These are phyloP conservation scores for Hyaloperonospora arabidopsidis DNA, from an alignment of 352 stramenopile species.

Conservation along the genomic window DNA sequence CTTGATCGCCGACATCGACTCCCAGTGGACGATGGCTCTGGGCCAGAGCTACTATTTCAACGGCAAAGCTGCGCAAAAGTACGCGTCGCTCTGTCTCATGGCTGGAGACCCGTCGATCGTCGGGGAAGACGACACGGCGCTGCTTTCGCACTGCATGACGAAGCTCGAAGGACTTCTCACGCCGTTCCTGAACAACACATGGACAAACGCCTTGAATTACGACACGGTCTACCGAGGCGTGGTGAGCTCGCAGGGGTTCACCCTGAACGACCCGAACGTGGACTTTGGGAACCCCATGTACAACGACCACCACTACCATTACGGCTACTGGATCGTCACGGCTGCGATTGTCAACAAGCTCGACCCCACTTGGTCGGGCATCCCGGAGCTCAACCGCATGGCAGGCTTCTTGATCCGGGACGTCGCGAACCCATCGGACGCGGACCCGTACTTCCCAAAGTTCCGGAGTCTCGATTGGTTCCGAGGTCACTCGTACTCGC, in stretches of 20 bases:
- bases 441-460: slow-evolving; percentile 34
- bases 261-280: slow-evolving; percentile 28
- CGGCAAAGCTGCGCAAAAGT: slow-evolving; percentile 45
- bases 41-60: slow-evolving; percentile 50
- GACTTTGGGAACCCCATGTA: slow-evolving; percentile 55
- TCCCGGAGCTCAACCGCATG: slow-evolving; percentile 32
- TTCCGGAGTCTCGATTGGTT: slow-evolving; percentile 46
- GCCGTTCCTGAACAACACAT: slow-evolving; percentile 37
- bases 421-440: slow-evolving; percentile 35
- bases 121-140: slow-evolving; percentile 32
- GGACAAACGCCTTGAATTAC: slow-evolving; percentile 40
- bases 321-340: slow-evolving; percentile 39
- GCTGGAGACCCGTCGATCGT: slow-evolving; percentile 34
- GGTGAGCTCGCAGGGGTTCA: slow-evolving; percentile 42
- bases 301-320: slow-evolving; percentile 51
- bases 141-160: slow-evolving; percentile 29
- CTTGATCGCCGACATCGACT: slow-evolving; percentile 34
- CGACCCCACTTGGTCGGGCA: slow-evolving; percentile 30
- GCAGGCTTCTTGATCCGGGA: slow-evolving; percentile 33
- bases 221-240: slow-evolving; percentile 39
- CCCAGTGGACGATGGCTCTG: slow-evolving; percentile 32
- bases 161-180: slow-evolving; percentile 33
- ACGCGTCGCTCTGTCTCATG: slow-evolving; percentile 45
- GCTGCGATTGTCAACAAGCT: slow-evolving; percentile 38
- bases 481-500: slow-evolving; percentile 45